These are phyloP conservation scores for Coemansia reversa DNA, from an alignment of 192 early-diverging fungal genomes.

Conservation along the genomic window DNA sequence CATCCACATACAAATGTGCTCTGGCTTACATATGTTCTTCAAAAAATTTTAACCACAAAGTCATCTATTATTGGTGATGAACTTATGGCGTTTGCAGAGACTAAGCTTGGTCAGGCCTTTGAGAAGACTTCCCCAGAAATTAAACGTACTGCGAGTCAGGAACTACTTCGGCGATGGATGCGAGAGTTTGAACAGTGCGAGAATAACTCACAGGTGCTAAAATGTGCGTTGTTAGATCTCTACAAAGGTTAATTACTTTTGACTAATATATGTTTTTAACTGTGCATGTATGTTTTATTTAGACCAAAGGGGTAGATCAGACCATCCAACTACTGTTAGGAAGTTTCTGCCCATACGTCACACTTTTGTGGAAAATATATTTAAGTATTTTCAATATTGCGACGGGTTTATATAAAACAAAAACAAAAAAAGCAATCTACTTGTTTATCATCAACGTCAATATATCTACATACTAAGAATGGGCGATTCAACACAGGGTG, in stretches of 20 bases:
- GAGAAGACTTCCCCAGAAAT: constrained; percentile 22
- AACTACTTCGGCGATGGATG: constrained; percentile 51
- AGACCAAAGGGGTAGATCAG: neutral
- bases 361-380: no score
- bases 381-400: no score
- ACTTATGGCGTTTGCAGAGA: constrained; percentile 42
- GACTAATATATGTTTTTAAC: neutral
- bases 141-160: constrained; percentile 42
- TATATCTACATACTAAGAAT: neutral
- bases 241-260: constrained; percentile 34
- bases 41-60: constrained; percentile 53
- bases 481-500: constrained; percentile 13
- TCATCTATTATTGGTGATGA: constrained; percentile 39
- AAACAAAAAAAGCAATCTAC: no score
- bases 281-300: constrained; percentile 7
- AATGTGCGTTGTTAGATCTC: constrained; percentile 49
- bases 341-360: no score
- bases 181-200: constrained; percentile 52
- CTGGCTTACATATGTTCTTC: constrained; percentile 50
- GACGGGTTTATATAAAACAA: no score
- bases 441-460: no score
- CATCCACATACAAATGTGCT: constrained; percentile 51
- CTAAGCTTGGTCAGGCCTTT: constrained; percentile 41
- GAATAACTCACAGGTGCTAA: constrained; percentile 44
- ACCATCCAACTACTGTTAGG: neutral